Evolutionary conservation across 2,329 filamentous ascomycete species (phyloP), one percentile per base, ranked within the genome.

Genomic region (Colletotrichum eremochloae): DNA sequence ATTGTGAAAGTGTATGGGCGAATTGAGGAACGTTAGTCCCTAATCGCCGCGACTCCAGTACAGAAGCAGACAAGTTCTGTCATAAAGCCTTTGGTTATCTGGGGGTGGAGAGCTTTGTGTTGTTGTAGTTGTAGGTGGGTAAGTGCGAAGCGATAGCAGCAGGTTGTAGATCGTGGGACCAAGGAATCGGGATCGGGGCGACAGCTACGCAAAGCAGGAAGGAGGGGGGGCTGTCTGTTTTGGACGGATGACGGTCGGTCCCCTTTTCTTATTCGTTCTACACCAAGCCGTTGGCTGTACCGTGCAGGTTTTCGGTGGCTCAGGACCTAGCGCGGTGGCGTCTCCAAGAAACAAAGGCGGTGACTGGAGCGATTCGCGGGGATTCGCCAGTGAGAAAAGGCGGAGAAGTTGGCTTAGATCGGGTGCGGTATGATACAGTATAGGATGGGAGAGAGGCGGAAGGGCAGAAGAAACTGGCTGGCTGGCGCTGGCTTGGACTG

Each of bases 1-100:
- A 90, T 90, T 72, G 75, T 79, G 46, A 52, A 66, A 31, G 62
- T 38, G 53, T 58, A 33, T 57, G 18, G 56, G 56, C 65, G 62
- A 74, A 65, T 74, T 56, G 63, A 58, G 71, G 68, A 72, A 53
- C 63, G 52, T 67, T 64, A 71, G 66, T 67, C 63, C 67, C 71
- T 68, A 50, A 62, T 63, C 67, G 67, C 71, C 67, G 46, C 42
- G 42, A 62, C 48, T 68, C 60, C 64, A 29, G 44, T 57, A n/a
- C 50, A 55, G 33, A 50, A 52, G 55, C 61, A 44, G 66, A 38
- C 33, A 69, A 66, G 40, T 52, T 52, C 69, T 33, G 36, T 68
- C 72, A 72, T 74, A 56, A 71, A 62, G 57, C 64, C 61, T 58
- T 55, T 48, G 31, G 38, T 33, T 29, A 7, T 44, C 20, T 29